These are phyloP conservation scores for Scytalidium sp. DNA, from an alignment of 2,329 filamentous ascomycete genomes.

Conservation along the genomic window DNA sequence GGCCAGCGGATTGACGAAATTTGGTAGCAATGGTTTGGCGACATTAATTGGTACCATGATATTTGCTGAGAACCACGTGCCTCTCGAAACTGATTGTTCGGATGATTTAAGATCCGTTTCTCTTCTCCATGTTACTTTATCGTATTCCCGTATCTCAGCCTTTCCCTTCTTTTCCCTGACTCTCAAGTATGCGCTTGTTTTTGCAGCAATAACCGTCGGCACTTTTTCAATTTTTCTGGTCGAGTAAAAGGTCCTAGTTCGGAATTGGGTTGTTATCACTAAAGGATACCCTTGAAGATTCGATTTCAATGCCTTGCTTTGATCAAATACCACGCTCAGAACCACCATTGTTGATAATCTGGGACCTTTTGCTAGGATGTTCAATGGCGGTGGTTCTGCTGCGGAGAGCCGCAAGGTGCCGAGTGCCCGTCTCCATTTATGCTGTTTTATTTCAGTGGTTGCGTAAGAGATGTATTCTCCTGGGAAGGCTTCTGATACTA, in stretches of 20 bases:
- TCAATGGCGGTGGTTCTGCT: slow-evolving; percentile 5
- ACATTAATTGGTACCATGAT: not conserved
- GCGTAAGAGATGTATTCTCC: slow-evolving; percentile 4
- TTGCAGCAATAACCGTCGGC: not conserved
- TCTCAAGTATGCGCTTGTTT: slow-evolving; percentile 1
- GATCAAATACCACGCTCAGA: slow-evolving; percentile 2
- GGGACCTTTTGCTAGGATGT: not conserved
- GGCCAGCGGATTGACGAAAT: slow-evolving; percentile 1
- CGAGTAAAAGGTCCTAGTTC: slow-evolving; percentile 7
- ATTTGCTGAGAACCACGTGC: not conserved
- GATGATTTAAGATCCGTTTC: not conserved
- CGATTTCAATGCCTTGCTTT: not conserved
- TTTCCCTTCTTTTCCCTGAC: not conserved
- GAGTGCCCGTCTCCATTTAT: slow-evolving; percentile 4
- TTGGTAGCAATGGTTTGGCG: not conserved
- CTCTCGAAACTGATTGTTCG: not conserved
- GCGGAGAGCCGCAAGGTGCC: slow-evolving; percentile 1
- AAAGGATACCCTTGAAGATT: not conserved
- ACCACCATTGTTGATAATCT: not conserved
- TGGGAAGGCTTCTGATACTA: not conserved
- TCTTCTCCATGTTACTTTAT: not conserved
- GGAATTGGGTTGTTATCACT: slow-evolving; percentile 1
- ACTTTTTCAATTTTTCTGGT: not conserved
- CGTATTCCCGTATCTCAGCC: not conserved
- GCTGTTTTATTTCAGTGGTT: not conserved